Evolutionary conservation across 164 flowering plant species (phyloP), one percentile per base, ranked within the genome.

Genomic region (Sedum album): DNA sequence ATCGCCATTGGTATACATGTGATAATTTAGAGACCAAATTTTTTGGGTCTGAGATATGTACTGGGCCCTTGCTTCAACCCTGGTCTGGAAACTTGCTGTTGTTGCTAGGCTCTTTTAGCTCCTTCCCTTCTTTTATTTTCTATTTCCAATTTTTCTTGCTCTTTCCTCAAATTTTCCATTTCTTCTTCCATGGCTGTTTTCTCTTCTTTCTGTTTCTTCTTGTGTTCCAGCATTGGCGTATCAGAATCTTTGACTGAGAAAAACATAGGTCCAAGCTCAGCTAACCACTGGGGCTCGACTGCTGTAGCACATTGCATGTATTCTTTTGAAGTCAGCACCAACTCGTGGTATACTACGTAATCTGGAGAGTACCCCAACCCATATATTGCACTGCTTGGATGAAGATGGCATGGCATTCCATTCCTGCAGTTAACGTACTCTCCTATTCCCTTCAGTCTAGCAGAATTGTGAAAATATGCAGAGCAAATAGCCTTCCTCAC

Each of bases 261-360:
- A 60, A 92, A 90, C 96, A 92, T 87, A 15, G 97, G 94, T 6
- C 96, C 97, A 28, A 89, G 64, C 79, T 93, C 98, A 0, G 97
- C 96, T 76, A 93, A 65, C 98, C 98, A 93, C 70, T 89, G 88
- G 0, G 98, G 88, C 79, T 93, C 96, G 65, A 93, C 97, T 0
- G 94, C 77, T 0, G 97, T 91, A 5, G 81, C 97, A 69, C 92
- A 89, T 67, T 89, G 96, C 96, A 93, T 93, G 71, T 91, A 93
- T 73, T 93, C 97, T 72, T 93, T 93, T 4, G 87, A 73, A 0
- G 97, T 93, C 77, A 91, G 70, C 14, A 89, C 78, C 73, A 89
- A 48, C 73, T 93, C 98, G 26, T 93, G 98, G 74, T 93, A 93
- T 1, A 93, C 97, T 48, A 93, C 92, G 66, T 89, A 83, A 30